Percentiles rank a stretch among this genome's conserved stretches.
Evolutionary conservation across 768 basidiomycete species (phyloP).

Genomic region (Ramaria rubella): DNA sequence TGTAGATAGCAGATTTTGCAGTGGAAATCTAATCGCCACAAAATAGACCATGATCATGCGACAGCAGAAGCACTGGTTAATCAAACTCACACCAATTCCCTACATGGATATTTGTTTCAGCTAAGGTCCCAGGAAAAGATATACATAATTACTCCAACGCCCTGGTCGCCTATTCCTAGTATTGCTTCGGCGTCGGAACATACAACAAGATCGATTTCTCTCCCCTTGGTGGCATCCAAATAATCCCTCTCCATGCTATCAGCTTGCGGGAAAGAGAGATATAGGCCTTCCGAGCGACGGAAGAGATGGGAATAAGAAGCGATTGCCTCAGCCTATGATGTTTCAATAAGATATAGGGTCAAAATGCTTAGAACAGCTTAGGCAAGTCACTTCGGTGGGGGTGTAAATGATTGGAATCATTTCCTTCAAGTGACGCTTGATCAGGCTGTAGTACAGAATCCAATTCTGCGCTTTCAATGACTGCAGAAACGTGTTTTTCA

Average conservation of each 20-base stretch:
- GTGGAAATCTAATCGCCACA: constrained; percentile 50
- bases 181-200: constrained; percentile 84
- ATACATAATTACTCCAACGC: constrained; percentile 53
- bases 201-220: constrained; percentile 70
- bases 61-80: not conserved
- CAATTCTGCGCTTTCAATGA: constrained; percentile 75
- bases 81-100: constrained; percentile 29
- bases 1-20: constrained; percentile 75
- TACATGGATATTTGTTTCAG: too few species aligned
- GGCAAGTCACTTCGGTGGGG: constrained; percentile 55
- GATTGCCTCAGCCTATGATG: constrained; percentile 66
- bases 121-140: too few species aligned
- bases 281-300: constrained; percentile 71
- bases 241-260: constrained; percentile 74
- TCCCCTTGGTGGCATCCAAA: constrained; percentile 54
- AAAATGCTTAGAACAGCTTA: too few species aligned
- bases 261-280: constrained; percentile 51
- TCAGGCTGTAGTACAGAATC: constrained; percentile 71
- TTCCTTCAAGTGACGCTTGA: constrained; percentile 52
- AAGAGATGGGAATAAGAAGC: constrained; percentile 80
- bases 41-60: not conserved
- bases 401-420: constrained; percentile 75
- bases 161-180: constrained; percentile 68
- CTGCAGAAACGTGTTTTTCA: constrained; percentile 73
- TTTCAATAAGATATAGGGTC: not conserved